Conservation (phyloP, 768 basidiomycete species). For the Kwoniella dendrophila region DNA sequence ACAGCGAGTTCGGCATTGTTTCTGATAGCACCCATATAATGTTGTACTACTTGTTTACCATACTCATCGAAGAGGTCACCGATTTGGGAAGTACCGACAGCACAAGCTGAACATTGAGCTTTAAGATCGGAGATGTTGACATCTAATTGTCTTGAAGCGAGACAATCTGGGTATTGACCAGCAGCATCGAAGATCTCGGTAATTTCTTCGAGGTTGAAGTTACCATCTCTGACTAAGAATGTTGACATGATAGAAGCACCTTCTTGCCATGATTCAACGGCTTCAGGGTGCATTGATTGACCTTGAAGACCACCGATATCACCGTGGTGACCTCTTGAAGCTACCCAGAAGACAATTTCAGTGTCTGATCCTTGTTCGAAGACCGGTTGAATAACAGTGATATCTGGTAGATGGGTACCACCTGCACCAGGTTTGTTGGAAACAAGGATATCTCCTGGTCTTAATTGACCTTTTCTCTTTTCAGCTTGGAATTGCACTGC, state of each 20-base stretch:
- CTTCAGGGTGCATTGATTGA: conserved; percentile 72
- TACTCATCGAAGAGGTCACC: conserved; percentile 86
- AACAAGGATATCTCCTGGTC: conserved; percentile 91
- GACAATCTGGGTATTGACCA: conserved; percentile 41
- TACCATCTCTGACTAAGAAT: conserved; percentile 81
- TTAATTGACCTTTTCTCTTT: conserved; percentile 45
- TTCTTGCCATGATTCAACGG: conserved; percentile 87
- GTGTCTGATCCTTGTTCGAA: conserved; percentile 60
- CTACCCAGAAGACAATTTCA: conserved; percentile 61
- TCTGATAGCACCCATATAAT: conserved; percentile 81
- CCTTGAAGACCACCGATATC: conserved; percentile 65
- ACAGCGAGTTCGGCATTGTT: conserved; percentile 86
- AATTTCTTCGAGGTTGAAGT: conserved; percentile 76
- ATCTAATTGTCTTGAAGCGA: conserved; percentile 4
- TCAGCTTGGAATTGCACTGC: conserved; percentile 39
- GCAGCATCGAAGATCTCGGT: conserved; percentile 74
- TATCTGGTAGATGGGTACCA: conserved; percentile 73
- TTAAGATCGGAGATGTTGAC: conserved; percentile 57
- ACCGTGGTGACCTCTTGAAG: conserved; percentile 87
- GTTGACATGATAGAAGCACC: conserved; percentile 88
- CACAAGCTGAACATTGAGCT: conserved; percentile 58
- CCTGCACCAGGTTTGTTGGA: conserved; percentile 60
- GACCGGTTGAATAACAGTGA: conserved; percentile 91
- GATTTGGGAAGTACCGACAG: conserved; percentile 85
- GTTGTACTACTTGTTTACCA: conserved; percentile 78